Evolutionary conservation across 768 basidiomycete species (phyloP), one percentile per base, ranked within the genome.

Genomic region (Russula virescens): DNA sequence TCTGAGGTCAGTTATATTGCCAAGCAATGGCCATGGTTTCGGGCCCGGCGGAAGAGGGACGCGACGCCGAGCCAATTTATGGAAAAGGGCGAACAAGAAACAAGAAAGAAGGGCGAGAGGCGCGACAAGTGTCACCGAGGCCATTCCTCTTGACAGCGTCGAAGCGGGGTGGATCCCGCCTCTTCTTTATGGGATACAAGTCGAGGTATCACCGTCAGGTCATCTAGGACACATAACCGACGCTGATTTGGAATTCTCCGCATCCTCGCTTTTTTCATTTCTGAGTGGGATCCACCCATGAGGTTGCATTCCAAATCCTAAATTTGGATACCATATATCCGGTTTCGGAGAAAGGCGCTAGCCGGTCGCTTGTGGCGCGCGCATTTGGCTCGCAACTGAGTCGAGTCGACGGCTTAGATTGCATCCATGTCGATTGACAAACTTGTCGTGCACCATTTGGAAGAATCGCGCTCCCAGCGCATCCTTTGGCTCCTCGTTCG

Each of bases 21-120:
- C 88, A 16, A 89, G 68, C 51, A 88, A 43, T 0, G 86, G 86
- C 60, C 86, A 71, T 0, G 85, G 84, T 65, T 78, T 81, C 59
- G 88, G 88, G 25, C 88, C 88, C 61, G 88, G 87, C 42, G 87
- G 87, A 31, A 82, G 72, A 57, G 79, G 76, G 13, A 28, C 19
- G 3, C 9, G 9, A 11, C 2, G 28, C 16, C 23, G 51, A 42
- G 28, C 21, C 5, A 2, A 10, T 3, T n/a, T 19, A 28, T 31
- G 31, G 52, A 16, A 14, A 28, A 56, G 13, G 61, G 28, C 31
- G 21, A n/a, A 50, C 3, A 52, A 35, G 38, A 63, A 54, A 25
- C 45, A 51, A 48, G 60, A 42, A n/a, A 62, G 43, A 55, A 65
- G 50, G 10, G 51, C 10, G 28, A 62, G 26, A 43, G 58, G 55